Evolutionary conservation across 2,329 filamentous ascomycete species (phyloP), one percentile per base, ranked within the genome.

Genomic region (Aspergillus clavatus): DNA sequence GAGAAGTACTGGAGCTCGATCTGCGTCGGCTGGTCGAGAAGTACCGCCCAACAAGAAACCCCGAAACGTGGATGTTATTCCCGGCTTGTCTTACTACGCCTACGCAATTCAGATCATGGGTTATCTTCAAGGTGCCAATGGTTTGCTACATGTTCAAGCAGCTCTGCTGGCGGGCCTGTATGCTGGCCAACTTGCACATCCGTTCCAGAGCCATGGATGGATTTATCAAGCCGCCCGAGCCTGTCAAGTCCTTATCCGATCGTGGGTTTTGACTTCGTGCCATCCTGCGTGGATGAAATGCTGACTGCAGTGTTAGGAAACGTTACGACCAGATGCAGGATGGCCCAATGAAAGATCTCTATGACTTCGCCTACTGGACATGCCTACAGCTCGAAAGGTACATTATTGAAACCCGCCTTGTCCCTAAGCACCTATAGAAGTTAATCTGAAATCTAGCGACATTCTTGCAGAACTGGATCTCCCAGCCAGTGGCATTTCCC

Each of bases 311-410:
- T 24, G 38, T 14, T 43, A 66, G 56, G 18, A 63, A 61, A 45
- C 69, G 68, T 10, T 69, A 68, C 45, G 53, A 60, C 18, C 43
- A 53, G 31, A 55, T 69, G 46, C 45, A 50, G 22, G 60, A 65
- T 11, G 58, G 59, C 2, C 49, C 54, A 5, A 33, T 54, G 3
- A 64, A 83, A 56, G 87, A 89, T 59, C 75, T 84, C 45, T 74
- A 85, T 27, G 74, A 85, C 11, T 78, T 94, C 56, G 85, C 88
- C 0, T 96, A 90, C 59, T 97, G 91, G 91, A 93, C 90, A 6
- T 95, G 88, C 62, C 72, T 96, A 51, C 91, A 97, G 61, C 76
- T 97, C 8, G 91, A 97, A 68, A 95, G 84, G 85, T 88, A 66
- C 55, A 67, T 7, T 33, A 5, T 36, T 18, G n/a, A 5, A n/a